Conservation (phyloP, 306 rosid genomes). For the Pachyrhizus erosus region DNA sequence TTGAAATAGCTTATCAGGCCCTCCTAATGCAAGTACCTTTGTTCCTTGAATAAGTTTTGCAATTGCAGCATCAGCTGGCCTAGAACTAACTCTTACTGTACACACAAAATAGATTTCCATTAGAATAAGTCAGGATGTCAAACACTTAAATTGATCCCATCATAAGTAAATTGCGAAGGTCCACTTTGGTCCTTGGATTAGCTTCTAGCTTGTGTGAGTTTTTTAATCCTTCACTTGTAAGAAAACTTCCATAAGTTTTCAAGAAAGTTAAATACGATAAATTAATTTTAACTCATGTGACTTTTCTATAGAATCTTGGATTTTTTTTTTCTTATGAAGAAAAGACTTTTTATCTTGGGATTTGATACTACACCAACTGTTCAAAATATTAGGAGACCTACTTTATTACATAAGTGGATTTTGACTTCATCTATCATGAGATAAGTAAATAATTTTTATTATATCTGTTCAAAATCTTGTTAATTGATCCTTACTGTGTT, state of each 20-base stretch:
- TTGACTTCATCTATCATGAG: no score
- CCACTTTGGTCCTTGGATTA: not conserved
- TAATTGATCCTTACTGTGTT: no score
- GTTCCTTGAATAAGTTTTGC: conserved; percentile 75
- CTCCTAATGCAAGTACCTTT: conserved; percentile 67
- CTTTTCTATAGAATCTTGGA: not conserved
- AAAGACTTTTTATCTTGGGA: not conserved
- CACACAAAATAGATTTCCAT: conserved; percentile 14
- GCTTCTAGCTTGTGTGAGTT: not conserved
- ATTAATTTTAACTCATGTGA: not conserved
- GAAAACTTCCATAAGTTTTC: not conserved
- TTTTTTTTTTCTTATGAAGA: not conserved
- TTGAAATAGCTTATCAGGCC: conserved; percentile 63
- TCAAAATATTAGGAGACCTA: not conserved
- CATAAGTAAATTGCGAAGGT: no score
- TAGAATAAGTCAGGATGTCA: not conserved
- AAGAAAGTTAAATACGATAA: not conserved
- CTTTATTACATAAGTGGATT: not conserved
- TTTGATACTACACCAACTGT: not conserved
- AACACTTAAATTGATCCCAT: not conserved
- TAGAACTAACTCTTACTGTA: conserved; percentile 64
- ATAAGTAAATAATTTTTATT: no score
- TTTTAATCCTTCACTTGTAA: not conserved
- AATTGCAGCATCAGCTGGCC: conserved; percentile 69
- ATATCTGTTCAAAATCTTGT: not conserved